These are phyloP conservation scores for Porcisia deanei DNA, from an alignment of 208 protist genomes.

Conservation along the genomic window DNA sequence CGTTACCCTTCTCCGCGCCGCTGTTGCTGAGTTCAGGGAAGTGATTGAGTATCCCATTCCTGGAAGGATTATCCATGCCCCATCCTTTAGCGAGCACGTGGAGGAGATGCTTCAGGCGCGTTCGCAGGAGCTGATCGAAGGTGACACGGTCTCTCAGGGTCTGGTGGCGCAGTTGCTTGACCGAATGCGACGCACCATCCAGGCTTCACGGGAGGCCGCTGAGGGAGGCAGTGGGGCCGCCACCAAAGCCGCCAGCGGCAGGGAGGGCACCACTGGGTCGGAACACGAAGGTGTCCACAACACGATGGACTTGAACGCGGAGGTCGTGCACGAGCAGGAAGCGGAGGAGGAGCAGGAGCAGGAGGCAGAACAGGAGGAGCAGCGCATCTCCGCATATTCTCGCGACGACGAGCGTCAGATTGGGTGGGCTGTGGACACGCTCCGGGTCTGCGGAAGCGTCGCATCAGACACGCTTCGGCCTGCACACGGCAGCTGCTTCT, in stretches of 20 bases:
- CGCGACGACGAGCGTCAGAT: conserved; percentile 89
- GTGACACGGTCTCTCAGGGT: conserved; percentile 32
- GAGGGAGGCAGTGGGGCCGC: not conserved
- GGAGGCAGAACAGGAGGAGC: conserved; percentile 82
- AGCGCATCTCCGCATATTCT: conserved; percentile 68
- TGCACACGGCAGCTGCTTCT: conserved; percentile 50
- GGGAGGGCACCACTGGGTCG: not conserved
- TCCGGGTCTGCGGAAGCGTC: conserved; percentile 33
- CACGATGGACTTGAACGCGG: conserved; percentile 72
- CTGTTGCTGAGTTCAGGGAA: conserved; percentile 82
- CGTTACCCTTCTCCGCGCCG: conserved; percentile 37
- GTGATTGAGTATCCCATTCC: conserved; percentile 61
- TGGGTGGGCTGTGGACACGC: conserved; percentile 69
- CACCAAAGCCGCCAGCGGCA: not conserved
- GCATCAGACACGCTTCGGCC: conserved; percentile 32
- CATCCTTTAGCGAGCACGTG: conserved; percentile 64
- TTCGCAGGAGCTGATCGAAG: conserved; percentile 43
- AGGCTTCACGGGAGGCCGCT: conserved; percentile 18
- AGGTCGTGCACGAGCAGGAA: conserved; percentile 89
- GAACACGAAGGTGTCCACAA: conserved; percentile 34
- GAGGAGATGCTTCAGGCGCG: conserved; percentile 37
- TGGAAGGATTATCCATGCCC: conserved; percentile 31
- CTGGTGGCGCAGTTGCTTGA: conserved; percentile 45
- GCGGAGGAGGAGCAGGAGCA: conserved; percentile 87
- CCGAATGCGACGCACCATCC: conserved; percentile 34